A percentile compares a stretch with the other conserved stretches of the same genome.
Evolutionary conservation across 352 stramenopile genomes (phyloP).

Genomic region (Phytopythium helicoides): DNA sequence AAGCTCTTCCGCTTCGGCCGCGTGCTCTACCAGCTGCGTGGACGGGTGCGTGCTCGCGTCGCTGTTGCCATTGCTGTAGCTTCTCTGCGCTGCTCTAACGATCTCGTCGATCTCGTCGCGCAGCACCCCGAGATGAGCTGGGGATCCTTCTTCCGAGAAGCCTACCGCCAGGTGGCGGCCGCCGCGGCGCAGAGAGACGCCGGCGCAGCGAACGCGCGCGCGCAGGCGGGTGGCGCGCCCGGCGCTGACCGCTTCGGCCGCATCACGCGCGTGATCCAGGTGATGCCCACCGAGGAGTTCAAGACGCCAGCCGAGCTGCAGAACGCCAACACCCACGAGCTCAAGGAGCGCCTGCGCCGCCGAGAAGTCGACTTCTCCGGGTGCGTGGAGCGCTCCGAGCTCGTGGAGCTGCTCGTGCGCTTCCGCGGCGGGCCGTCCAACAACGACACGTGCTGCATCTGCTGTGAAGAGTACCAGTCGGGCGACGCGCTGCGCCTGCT

Average conservation of each 20-base stretch:
- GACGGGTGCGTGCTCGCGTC: slow-evolving; percentile 18
- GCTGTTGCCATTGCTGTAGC: background rate
- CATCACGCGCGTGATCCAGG: slow-evolving; percentile 73
- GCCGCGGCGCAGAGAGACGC: slow-evolving; percentile 32
- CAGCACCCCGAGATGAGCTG: slow-evolving; percentile 56
- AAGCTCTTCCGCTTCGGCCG: slow-evolving; percentile 58
- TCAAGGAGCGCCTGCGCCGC: slow-evolving; percentile 72
- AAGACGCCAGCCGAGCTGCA: slow-evolving; percentile 55
- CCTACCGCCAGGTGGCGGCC: slow-evolving; percentile 38
- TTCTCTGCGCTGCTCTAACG: too few species aligned
- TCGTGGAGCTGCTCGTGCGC: slow-evolving; percentile 66
- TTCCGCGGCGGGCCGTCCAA: slow-evolving; percentile 78
- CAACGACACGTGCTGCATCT: slow-evolving; percentile 88
- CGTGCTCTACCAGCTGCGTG: slow-evolving; percentile 43
- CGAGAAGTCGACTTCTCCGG: slow-evolving; percentile 55
- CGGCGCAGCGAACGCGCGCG: slow-evolving; percentile 26
- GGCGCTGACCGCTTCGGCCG: slow-evolving; percentile 66
- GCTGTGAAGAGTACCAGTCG: slow-evolving; percentile 81
- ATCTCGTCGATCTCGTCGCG: too few species aligned
- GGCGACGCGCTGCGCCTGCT: slow-evolving; percentile 77
- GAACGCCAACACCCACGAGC: slow-evolving; percentile 49
- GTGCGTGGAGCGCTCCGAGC: slow-evolving; percentile 69
- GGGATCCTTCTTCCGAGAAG: slow-evolving; percentile 54
- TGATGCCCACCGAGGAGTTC: slow-evolving; percentile 83
- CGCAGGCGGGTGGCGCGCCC: slow-evolving; percentile 24